Conservation (phyloP, 2,329 filamentous ascomycete species). For the Ophiostoma triangulosporum region DNA sequence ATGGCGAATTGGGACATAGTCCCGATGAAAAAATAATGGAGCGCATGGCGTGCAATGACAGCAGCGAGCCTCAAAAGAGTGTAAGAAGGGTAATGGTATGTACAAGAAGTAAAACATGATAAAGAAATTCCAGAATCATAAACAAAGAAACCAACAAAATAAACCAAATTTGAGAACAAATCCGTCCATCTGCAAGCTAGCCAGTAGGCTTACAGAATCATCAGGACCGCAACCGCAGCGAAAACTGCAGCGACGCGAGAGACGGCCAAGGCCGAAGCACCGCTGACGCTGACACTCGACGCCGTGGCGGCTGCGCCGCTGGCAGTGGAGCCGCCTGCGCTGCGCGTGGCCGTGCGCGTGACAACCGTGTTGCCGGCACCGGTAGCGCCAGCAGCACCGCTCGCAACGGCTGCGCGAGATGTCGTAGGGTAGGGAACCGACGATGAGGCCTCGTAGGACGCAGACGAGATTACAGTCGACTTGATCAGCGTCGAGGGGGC, state of each 20-base stretch:
- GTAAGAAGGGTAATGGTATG: not conserved
- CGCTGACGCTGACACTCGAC: not conserved
- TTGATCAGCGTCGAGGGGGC: not conserved
- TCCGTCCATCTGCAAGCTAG: not conserved
- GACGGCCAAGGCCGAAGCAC: not conserved
- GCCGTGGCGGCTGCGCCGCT: not conserved
- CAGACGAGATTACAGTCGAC: not conserved
- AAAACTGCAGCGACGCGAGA: not conserved
- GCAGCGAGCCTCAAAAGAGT: not conserved
- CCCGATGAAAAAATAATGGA: not conserved
- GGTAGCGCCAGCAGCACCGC: not conserved
- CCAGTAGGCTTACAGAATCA: not conserved
- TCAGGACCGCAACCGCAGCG: not conserved
- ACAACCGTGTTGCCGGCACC: not conserved
- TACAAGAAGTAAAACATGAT: not conserved
- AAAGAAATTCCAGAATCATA: not conserved
- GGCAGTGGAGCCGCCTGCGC: not conserved
- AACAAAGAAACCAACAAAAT: not conserved
- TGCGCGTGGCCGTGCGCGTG: not conserved
- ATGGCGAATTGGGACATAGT: not conserved
- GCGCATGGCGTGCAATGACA: not conserved
- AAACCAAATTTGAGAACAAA: not conserved
- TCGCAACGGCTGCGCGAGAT: not conserved
- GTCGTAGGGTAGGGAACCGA: conserved; percentile 2
- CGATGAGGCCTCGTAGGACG: not conserved